Percentiles rank a stretch among this genome's conserved stretches.
phyloP scores from a whole-genome alignment of 192 early-diverging fungal genomes.

The Coemansia sp. region DNA sequence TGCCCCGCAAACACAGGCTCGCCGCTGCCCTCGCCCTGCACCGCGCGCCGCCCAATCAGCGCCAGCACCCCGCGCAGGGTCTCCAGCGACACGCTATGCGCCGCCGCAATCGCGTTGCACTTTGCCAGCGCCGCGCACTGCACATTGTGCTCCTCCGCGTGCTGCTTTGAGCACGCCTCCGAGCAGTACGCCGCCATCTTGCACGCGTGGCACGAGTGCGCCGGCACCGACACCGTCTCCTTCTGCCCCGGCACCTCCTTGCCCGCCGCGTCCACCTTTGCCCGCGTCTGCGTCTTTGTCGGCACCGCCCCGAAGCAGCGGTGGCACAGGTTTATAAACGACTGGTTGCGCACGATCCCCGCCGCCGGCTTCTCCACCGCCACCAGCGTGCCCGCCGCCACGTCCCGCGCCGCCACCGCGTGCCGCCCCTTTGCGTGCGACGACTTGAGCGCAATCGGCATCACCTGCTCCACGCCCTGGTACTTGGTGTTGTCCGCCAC shows the following conservation, averaged over 20 bases:
- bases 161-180: slow-evolving; percentile 47
- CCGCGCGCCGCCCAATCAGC: slow-evolving; percentile 37
- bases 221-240: slow-evolving; percentile 21
- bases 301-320: slow-evolving; percentile 45
- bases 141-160: slow-evolving; percentile 39
- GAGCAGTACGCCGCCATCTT: slow-evolving; percentile 59
- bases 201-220: slow-evolving; percentile 44
- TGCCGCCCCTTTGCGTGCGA: slow-evolving; percentile 59
- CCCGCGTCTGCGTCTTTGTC: slow-evolving; percentile 44
- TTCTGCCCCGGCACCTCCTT: slow-evolving; percentile 32
- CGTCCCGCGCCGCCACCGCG: slow-evolving; percentile 44
- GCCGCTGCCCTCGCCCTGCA: slow-evolving; percentile 9
- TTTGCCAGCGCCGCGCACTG: slow-evolving; percentile 46
- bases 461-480: slow-evolving; percentile 27
- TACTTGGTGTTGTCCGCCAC: slow-evolving; percentile 53
- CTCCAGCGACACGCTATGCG: slow-evolving; percentile 33
- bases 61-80: slow-evolving; percentile 42
- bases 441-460: slow-evolving; percentile 41
- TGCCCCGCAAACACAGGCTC: slow-evolving; percentile 9
- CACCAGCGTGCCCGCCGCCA: slow-evolving; percentile 54
- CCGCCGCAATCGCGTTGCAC: slow-evolving; percentile 32
- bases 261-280: slow-evolving; percentile 44
- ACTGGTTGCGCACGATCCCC: slow-evolving; percentile 56
- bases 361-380: slow-evolving; percentile 53
- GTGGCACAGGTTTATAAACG: slow-evolving; percentile 56